A percentile compares a stretch with the other conserved stretches of the same genome.
These are phyloP conservation scores for Zymoseptoria tritici DNA, from an alignment of 2,329 filamentous ascomycete species.

Conservation along the genomic window DNA sequence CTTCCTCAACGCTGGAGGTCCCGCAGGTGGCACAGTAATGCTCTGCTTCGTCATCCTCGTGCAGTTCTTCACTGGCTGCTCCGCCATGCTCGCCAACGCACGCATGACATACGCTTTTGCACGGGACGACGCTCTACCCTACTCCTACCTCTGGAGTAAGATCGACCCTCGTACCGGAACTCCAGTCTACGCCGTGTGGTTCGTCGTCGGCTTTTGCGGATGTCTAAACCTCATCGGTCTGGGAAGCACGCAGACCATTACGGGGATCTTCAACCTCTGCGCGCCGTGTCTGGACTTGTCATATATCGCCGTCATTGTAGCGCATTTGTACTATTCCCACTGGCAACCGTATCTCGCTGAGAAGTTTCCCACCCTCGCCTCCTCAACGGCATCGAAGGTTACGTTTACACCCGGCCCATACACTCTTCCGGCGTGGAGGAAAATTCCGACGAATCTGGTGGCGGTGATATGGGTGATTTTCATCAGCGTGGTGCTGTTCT, in stretches of 20 bases:
- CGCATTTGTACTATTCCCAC: constrained; percentile 20
- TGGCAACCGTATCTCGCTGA: background rate
- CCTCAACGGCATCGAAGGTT: background rate
- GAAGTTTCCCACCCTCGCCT: background rate
- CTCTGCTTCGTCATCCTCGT: constrained; percentile 46
- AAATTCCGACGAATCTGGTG: constrained; percentile 35
- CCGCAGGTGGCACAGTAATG: constrained; percentile 18
- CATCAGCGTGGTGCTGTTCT: constrained; percentile 54
- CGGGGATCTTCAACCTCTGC: constrained; percentile 42
- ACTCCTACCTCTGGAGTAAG: constrained; percentile 30
- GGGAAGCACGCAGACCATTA: constrained; percentile 45
- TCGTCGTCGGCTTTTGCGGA: constrained; percentile 52
- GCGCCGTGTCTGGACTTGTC: constrained; percentile 44
- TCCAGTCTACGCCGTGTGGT: constrained; percentile 57
- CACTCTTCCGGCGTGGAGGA: constrained; percentile 32
- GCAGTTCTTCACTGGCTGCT: constrained; percentile 58
- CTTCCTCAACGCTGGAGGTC: constrained; percentile 51
- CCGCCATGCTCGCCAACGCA: constrained; percentile 56
- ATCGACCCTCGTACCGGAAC: constrained; percentile 49
- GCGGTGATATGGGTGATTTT: constrained; percentile 56
- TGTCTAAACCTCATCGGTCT: constrained; percentile 47
- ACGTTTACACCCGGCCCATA: constrained; percentile 18
- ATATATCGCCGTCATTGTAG: constrained; percentile 55
- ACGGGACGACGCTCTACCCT: constrained; percentile 34
- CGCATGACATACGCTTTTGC: constrained; percentile 35